A percentile compares a stretch with the other conserved stretches of the same genome.
These are phyloP conservation scores for Canna indica DNA, from an alignment of 176 grass and related monocot genomes.

Conservation along the genomic window DNA sequence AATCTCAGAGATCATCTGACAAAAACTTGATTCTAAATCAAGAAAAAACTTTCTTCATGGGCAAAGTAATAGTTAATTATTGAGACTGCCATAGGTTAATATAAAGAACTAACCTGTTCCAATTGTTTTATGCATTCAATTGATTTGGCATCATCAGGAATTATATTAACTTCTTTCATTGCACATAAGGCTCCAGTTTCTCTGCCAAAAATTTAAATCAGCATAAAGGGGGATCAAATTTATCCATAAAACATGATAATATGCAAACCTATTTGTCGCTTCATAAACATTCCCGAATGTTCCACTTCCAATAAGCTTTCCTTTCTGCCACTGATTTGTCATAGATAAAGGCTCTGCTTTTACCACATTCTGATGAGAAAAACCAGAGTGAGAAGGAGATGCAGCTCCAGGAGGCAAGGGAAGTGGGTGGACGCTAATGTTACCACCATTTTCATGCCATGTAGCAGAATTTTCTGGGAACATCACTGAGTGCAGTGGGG, in stretches of 20 bases:
- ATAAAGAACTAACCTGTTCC: conserved; percentile 52
- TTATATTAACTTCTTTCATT: conserved; percentile 97
- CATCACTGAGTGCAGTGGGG: conserved; percentile 52
- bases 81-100: not conserved
- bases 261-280: conserved; percentile 72
- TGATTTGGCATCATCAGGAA: conserved; percentile 88
- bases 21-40: not conserved
- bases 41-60: conserved; percentile 1
- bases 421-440: conserved; percentile 55
- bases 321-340: conserved; percentile 83
- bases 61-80: conserved; percentile 11
- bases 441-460: conserved; percentile 32
- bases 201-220: conserved; percentile 26
- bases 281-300: conserved; percentile 99
- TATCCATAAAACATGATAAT: conserved; percentile 5
- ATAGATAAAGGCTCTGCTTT: conserved; percentile 43
- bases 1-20: not conserved
- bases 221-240: not conserved
- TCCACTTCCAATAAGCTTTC: conserved; percentile 82
- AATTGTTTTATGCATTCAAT: conserved; percentile 76
- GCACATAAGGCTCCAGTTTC: conserved; percentile 93
- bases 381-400: conserved; percentile 29
- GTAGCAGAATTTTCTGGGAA: conserved; percentile 35
- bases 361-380: conserved; percentile 34
- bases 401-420: conserved; percentile 60